Evolutionary conservation across 495 filamentous ascomycete species (phyloP), one percentile per base, ranked within the genome.

Genomic region (Penicillium tannophilum): DNA sequence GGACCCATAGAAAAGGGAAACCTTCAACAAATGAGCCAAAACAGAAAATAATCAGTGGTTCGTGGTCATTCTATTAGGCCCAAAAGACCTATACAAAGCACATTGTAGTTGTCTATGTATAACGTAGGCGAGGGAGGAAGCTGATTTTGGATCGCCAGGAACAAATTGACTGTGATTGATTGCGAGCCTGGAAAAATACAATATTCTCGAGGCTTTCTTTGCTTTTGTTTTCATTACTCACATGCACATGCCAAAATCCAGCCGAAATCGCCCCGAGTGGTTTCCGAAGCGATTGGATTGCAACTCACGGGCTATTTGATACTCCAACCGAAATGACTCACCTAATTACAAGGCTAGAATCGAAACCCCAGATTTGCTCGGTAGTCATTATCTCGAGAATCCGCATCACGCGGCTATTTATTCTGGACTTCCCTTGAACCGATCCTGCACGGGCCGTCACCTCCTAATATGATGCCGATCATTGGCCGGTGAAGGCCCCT

Each of bases 391-490:
- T 41, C 16, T 41, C 10, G 7, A 36, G 4, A 41, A 41, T 17
- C 39, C 39, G 14, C 23, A 24, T 23, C 1, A 20, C 17, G 45
- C 46, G 49, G 49, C 33, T 41, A 52, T 36, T 52, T 26, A 26
- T 52, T 52, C 31, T 52, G 52, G 16, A 17, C 30, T 41, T 53
- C 52, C 49, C 6, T 57, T 57, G 30, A 42, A 17, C 31, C 55
- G 55, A 49, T 26, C 41, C 47, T 43, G 42, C 56, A 59, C 49
- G 43, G 49, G 24, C 49, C 56, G 31, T 28, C 17, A 4, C n/a
- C 23, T 50, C 41, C 17, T 59, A 59, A 59, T 59, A 53, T 14
- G 1, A 31, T 26, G 50, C 14, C 50, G 43, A 48, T 47, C 56
- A 59, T 59, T 59, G 56, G 56, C 30, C 20, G 14, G 26, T 14